Conservation (phyloP, 305 asterid species). For the Lippia alba region DNA sequence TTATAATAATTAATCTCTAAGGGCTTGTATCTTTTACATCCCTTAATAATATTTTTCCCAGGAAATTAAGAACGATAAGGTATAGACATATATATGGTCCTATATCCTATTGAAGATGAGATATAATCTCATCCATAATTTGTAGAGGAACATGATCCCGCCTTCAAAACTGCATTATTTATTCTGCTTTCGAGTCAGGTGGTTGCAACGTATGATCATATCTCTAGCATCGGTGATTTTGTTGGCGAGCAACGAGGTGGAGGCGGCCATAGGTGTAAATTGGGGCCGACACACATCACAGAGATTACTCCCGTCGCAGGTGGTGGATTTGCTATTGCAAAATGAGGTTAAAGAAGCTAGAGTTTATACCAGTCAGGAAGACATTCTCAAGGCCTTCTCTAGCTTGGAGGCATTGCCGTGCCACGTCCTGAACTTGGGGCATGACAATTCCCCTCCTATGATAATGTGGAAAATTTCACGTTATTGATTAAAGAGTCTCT, state of each 20-base stretch:
- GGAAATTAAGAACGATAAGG: not conserved
- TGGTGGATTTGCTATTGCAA: slow-evolving; percentile 48
- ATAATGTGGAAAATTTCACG: too few species aligned
- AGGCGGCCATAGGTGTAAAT: slow-evolving; percentile 40
- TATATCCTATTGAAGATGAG: not conserved
- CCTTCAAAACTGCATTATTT: too few species aligned
- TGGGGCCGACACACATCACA: slow-evolving; percentile 47
- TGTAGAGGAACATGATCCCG: too few species aligned
- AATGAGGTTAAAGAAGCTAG: slow-evolving; percentile 34
- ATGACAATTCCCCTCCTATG: too few species aligned
- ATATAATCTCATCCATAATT: not conserved
- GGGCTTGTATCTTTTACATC: not conserved
- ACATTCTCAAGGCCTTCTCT: slow-evolving; percentile 30
- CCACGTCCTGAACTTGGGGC: too few species aligned
- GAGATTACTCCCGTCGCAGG: slow-evolving; percentile 44
- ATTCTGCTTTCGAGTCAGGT: not conserved
- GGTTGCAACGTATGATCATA: not conserved
- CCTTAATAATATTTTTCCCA: not conserved
- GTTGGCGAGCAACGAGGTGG: slow-evolving; percentile 4
- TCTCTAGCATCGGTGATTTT: not conserved
- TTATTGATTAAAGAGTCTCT: too few species aligned
- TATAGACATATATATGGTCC: too few species aligned
- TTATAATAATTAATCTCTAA: too few species aligned
- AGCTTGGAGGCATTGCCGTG: too few species aligned
- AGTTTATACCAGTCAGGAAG: slow-evolving; percentile 22